Conservation (phyloP, 148 eudicot genomes). For the Heliosperma pusillum region DNA sequence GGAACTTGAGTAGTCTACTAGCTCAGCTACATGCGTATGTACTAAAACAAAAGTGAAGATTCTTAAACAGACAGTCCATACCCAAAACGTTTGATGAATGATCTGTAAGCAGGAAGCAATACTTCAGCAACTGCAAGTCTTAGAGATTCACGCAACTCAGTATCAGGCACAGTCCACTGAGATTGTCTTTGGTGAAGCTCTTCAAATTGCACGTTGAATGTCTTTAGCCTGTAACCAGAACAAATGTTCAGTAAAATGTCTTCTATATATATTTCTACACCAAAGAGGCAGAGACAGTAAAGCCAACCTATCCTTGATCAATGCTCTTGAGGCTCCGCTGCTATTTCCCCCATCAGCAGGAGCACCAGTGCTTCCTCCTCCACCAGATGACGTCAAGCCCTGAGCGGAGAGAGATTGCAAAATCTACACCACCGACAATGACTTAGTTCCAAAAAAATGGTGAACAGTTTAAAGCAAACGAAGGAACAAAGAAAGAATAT, state of each 20-base stretch:
- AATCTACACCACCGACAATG: conserved; percentile 46
- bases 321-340: conserved; percentile 87
- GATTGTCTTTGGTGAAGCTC: conserved; percentile 99
- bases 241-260: not conserved
- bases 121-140: conserved; percentile 97
- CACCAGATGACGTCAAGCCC: conserved; percentile 79
- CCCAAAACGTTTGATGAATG: conserved; percentile 95
- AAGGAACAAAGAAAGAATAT: not conserved
- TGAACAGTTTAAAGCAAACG: not conserved
- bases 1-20: not conserved
- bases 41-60: not conserved
- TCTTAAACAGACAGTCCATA: conserved; percentile 26
- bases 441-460: not conserved
- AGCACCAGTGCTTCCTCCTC: conserved; percentile 55
- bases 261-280: no score
- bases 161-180: conserved; percentile 98
- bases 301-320: conserved; percentile 77
- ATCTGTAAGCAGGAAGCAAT: conserved; percentile 90
- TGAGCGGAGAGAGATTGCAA: conserved; percentile 76
- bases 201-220: conserved; percentile 82
- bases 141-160: conserved; percentile 88
- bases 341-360: conserved; percentile 77
- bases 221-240: conserved; percentile 56
- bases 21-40: conserved; percentile 2
- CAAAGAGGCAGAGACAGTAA: no score